phyloP scores from a whole-genome alignment of 352 stramenopile genomes.

The Pythium plurisporium region DNA sequence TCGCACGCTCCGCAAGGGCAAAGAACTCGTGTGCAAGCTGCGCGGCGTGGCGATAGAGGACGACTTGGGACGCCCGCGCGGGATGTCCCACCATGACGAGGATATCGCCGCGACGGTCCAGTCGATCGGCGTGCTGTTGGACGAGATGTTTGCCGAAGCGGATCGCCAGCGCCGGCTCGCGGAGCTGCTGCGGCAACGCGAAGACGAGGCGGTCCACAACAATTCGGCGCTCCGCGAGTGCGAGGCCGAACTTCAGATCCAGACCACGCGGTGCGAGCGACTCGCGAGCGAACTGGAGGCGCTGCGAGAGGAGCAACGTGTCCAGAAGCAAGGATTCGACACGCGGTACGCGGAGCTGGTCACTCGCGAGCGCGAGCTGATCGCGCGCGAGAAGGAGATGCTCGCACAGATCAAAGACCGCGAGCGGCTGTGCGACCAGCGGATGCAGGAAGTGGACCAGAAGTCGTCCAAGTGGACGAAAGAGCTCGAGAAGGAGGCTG shows the following conservation, averaged over 20 bases:
- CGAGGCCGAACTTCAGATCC: conserved; percentile 8
- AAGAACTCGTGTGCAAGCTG: conserved; percentile 17
- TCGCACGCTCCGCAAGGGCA: conserved; percentile 9
- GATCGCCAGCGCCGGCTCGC: conserved; percentile 41
- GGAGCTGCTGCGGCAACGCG: conserved; percentile 27
- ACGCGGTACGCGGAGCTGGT: conserved; percentile 5
- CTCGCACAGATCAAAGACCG: conserved; percentile 4
- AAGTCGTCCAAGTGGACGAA: conserved; percentile 16
- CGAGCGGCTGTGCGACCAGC: conserved; percentile 11
- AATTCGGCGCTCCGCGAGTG: conserved; percentile 6
- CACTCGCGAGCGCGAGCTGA: conserved; percentile 8
- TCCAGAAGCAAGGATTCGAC: conserved; percentile 5
- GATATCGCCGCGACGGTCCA: conserved; percentile 37
- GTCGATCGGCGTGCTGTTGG: conserved; percentile 46
- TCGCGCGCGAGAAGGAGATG: conserved; percentile 8
- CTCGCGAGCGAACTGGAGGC: not conserved
- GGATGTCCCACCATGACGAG: conserved; percentile 14
- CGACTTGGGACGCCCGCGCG: not conserved
- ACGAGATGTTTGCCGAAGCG: conserved; percentile 52
- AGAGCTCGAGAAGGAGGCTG: conserved; percentile 15
- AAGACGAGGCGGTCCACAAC: conserved; percentile 17
- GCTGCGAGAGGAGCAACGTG: not conserved
- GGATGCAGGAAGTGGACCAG: conserved; percentile 6
- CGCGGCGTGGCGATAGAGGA: conserved; percentile 1
- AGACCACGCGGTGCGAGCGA: conserved; percentile 2